A percentile compares a stretch with the other conserved stretches of the same genome.
These are phyloP conservation scores for Lactuca saligna DNA, from an alignment of 129 eudicot species.

Conservation along the genomic window DNA sequence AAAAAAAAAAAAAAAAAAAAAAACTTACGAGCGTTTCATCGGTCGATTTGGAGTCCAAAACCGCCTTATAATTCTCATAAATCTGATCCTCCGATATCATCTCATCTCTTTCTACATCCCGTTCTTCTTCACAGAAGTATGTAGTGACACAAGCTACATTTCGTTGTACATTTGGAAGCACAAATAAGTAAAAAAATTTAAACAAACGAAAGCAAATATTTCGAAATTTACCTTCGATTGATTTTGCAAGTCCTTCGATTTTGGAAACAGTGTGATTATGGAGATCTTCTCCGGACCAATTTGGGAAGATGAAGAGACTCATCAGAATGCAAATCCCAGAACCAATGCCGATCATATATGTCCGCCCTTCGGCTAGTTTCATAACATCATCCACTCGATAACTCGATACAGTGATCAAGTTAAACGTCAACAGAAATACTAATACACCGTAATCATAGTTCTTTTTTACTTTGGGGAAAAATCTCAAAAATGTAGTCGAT, in stretches of 20 bases:
- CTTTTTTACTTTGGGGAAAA: constrained; percentile 76
- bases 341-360: constrained; percentile 74
- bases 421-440: constrained; percentile 82
- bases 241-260: constrained; percentile 74
- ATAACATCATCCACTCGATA: constrained; percentile 66
- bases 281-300: constrained; percentile 96
- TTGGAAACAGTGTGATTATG: constrained; percentile 67
- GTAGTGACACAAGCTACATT: constrained; percentile 76
- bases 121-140: constrained; percentile 63
- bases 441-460: constrained; percentile 86
- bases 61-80: constrained; percentile 72
- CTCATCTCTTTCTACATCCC: constrained; percentile 30
- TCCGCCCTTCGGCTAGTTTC: constrained; percentile 62
- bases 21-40: constrained; percentile 72
- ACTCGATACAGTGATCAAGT: constrained; percentile 82
- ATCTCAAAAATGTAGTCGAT: constrained; percentile 65
- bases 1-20: background rate
- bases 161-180: background rate
- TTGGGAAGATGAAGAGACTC: constrained; percentile 72
- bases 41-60: constrained; percentile 76
- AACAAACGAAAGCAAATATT: constrained; percentile 1
- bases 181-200: background rate
- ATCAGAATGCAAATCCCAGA: constrained; percentile 78
- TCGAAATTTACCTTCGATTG: constrained; percentile 57
- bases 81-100: constrained; percentile 58